phyloP scores from a whole-genome alignment of 2,329 filamentous ascomycete species.

The Claviceps paspali region DNA sequence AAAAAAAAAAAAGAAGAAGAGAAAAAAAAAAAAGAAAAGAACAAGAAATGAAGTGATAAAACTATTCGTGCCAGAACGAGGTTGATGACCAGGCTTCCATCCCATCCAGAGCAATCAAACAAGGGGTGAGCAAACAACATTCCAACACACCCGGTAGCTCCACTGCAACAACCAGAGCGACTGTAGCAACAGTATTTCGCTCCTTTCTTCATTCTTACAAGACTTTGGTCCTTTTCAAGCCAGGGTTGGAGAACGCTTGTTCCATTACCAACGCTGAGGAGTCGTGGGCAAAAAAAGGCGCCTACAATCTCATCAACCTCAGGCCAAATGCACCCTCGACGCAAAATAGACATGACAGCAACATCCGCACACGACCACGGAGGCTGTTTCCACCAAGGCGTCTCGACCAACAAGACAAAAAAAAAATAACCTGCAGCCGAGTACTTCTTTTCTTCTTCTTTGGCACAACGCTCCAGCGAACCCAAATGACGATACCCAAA shows the following conservation, averaged over 20 bases:
- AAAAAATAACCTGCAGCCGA: neutral
- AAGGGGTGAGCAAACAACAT: neutral
- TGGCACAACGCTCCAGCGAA: slow-evolving; percentile 1
- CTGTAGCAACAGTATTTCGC: neutral
- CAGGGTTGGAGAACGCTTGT: neutral
- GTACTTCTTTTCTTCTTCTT: slow-evolving; percentile 5
- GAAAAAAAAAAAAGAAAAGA: slow-evolving; percentile 5
- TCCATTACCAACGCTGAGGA: neutral
- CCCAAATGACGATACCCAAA: slow-evolving; percentile 4
- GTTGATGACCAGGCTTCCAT: too few relatives aligned
- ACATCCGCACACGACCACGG: neutral
- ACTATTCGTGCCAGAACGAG: slow-evolving; percentile 1
- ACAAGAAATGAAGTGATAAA: slow-evolving; percentile 2
- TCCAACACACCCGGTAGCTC: neutral
- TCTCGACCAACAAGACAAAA: neutral
- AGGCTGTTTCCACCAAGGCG: neutral
- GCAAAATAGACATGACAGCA: neutral
- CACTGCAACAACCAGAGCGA: neutral
- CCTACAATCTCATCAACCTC: too few relatives aligned
- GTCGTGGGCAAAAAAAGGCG: too few relatives aligned
- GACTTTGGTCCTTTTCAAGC: neutral
- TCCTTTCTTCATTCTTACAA: too few relatives aligned
- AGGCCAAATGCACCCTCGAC: too few relatives aligned
- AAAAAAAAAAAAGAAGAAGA: slow-evolving; percentile 9
- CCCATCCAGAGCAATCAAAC: neutral